Evolutionary conservation across 352 stramenopile genomes (phyloP).

Genomic region (Pythium insidiosum): DNA sequence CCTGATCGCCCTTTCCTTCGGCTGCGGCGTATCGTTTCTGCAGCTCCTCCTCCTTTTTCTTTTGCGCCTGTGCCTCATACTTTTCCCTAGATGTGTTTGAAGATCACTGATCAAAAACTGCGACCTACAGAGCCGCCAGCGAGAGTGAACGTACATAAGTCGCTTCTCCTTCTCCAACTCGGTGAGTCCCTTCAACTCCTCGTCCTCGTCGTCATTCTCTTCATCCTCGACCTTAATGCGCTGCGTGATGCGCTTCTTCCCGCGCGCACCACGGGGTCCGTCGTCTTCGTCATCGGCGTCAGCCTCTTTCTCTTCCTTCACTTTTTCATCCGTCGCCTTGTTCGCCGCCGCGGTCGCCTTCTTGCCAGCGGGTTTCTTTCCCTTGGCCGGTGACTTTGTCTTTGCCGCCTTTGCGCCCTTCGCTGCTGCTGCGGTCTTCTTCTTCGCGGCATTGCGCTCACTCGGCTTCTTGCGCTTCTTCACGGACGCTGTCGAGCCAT

Average conservation of each 20-base stretch:
- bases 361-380: constrained; percentile 11
- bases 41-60: constrained; percentile 74
- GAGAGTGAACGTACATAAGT: constrained; percentile 55
- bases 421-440: constrained; percentile 23
- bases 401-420: constrained; percentile 33
- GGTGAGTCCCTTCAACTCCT: constrained; percentile 64
- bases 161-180: constrained; percentile 86
- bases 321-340: constrained; percentile 27
- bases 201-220: constrained; percentile 37
- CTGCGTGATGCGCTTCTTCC: constrained; percentile 26
- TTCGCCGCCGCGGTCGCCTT: constrained; percentile 14
- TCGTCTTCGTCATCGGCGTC: constrained; percentile 60
- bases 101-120: neutral
- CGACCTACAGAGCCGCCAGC: neutral
- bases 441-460: too few relatives aligned
- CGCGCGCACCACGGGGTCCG: constrained; percentile 10
- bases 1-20: constrained; percentile 33
- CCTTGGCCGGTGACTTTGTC: constrained; percentile 21
- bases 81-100: constrained; percentile 67
- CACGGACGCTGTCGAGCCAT: constrained; percentile 21
- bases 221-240: constrained; percentile 32
- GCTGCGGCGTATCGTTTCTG: constrained; percentile 70
- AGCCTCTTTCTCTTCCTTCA: constrained; percentile 32
- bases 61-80: constrained; percentile 77
- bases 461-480: too few relatives aligned